Percentiles rank a stretch among this genome's conserved stretches.
Evolutionary conservation across 352 stramenopile genomes (phyloP).

Genomic region (Pythium scleroteichum): DNA sequence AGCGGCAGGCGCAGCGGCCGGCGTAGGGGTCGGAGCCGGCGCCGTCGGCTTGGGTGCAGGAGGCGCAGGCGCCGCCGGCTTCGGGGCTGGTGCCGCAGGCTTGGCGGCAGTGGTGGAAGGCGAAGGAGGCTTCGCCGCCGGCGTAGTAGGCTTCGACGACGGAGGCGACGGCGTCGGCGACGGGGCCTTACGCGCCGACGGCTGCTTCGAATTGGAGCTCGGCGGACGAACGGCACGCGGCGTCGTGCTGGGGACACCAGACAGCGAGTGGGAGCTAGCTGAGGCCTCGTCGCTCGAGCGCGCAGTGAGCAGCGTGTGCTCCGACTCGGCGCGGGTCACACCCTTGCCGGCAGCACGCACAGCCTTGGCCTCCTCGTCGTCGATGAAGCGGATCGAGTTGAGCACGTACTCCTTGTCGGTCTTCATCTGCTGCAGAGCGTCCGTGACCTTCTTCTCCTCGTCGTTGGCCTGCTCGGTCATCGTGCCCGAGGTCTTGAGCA

Average conservation of each 20-base stretch:
- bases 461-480: conserved; percentile 50
- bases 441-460: conserved; percentile 69
- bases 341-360: conserved; percentile 80
- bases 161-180: conserved; percentile 4
- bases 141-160: conserved; percentile 5
- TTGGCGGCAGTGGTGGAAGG: no score
- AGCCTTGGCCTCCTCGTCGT: conserved; percentile 88
- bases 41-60: conserved; percentile 11
- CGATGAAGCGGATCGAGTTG: conserved; percentile 89
- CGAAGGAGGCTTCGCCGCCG: neutral
- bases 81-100: neutral
- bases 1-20: neutral
- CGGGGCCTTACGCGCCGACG: conserved; percentile 13
- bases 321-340: conserved; percentile 43
- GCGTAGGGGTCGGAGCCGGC: conserved; percentile 4
- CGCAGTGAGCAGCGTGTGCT: conserved; percentile 47
- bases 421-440: conserved; percentile 85
- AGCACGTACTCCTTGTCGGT: conserved; percentile 88
- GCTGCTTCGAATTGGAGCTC: conserved; percentile 19
- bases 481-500: conserved; percentile 64
- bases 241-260: conserved; percentile 19
- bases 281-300: conserved; percentile 27
- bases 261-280: conserved; percentile 8
- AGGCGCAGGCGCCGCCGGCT: conserved; percentile 7
- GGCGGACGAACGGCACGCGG: conserved; percentile 23